Base-by-base conservation (phyloP, 805 yeast species). In the Suhomyces prunicola region DNA sequence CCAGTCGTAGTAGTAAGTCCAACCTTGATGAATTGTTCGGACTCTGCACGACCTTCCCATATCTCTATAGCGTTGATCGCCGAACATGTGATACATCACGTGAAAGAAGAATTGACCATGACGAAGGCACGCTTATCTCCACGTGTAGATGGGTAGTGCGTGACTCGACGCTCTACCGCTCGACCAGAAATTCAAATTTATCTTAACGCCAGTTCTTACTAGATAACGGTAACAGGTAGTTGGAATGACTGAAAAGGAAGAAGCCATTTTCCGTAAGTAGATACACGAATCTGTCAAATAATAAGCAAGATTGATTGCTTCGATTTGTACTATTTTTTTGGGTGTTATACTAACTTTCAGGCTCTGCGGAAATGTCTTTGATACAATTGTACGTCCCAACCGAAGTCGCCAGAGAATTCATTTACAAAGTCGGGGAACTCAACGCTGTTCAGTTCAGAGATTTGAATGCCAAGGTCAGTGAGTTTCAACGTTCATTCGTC, bases 351-450 rank as follows among this genome's bases (percentile, higher is more conserved):
- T 60, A 60, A 60, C 60, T 10, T 42, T 44, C 52, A 70, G 76
- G 97, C 79, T 92, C 98, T 53, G 98, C 98, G 86, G 96, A 89
- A 65, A 96, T 94, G 98, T 84, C 96, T 47, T 81, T 92, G 62
- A 88, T 93, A 50, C 97, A 94, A 75, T 78, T 94, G 60, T 93
- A 90, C 69, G 84, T 94, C 54, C 93, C 98, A 7, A 85, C 89
- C 26, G 99, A 94, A 71, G 86, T 88, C 44, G 83, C 96, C 6
- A 78, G 97, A 57, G 96, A 91, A 54, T 83, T 90, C 39, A 86
- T 91, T n/a, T 82, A 90, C 53, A 83, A 89, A 26, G 75, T 94
- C 36, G 99, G 99, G 4, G 90, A 89, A 59, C 76, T 90, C 66
- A 96, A 96, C 24, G 74, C 84, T 55, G 81, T 94, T 26, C 97